A percentile compares a stretch with the other conserved stretches of the same genome.
phyloP scores from a whole-genome alignment of 495 filamentous ascomycete genomes.

The Aspergillus haitiensis region DNA sequence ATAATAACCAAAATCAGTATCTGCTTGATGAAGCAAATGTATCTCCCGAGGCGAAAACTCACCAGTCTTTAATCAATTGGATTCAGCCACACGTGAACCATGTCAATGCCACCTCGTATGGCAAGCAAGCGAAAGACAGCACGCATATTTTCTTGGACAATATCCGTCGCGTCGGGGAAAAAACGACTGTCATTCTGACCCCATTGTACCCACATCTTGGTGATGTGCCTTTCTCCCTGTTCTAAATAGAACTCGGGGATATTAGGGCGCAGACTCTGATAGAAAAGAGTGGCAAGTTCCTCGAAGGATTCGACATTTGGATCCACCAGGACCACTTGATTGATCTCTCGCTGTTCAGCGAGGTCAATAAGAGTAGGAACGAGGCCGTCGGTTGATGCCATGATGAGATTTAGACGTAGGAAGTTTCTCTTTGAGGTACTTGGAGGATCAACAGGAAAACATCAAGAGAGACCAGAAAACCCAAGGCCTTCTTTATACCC shows the following conservation, averaged over 20 bases:
- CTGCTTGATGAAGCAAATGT: no score
- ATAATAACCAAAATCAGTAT: no score
- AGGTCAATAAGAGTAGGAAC: background rate
- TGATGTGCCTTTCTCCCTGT: conserved; percentile 1
- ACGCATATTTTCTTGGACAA: background rate
- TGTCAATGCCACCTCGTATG: background rate
- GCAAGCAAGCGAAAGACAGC: background rate
- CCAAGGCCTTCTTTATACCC: no score
- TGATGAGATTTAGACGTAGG: no score
- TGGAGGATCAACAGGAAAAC: no score
- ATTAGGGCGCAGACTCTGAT: conserved; percentile 3
- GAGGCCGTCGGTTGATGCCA: no score
- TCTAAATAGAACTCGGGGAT: conserved; percentile 13
- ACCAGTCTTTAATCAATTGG: conserved; percentile 5
- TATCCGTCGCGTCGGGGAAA: conserved; percentile 4
- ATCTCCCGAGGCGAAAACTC: no score
- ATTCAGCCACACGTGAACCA: conserved; percentile 12
- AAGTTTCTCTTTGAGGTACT: no score
- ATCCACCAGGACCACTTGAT: background rate
- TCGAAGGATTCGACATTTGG: background rate
- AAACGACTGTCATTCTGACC: background rate
- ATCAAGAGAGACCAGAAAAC: no score
- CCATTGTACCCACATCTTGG: conserved; percentile 10
- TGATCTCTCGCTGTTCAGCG: background rate
- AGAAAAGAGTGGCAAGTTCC: background rate